A percentile compares a stretch with the other conserved stretches of the same genome.
Evolutionary conservation across 2,329 filamentous ascomycete genomes (phyloP).

Genomic region (Calonectria pteridis): DNA sequence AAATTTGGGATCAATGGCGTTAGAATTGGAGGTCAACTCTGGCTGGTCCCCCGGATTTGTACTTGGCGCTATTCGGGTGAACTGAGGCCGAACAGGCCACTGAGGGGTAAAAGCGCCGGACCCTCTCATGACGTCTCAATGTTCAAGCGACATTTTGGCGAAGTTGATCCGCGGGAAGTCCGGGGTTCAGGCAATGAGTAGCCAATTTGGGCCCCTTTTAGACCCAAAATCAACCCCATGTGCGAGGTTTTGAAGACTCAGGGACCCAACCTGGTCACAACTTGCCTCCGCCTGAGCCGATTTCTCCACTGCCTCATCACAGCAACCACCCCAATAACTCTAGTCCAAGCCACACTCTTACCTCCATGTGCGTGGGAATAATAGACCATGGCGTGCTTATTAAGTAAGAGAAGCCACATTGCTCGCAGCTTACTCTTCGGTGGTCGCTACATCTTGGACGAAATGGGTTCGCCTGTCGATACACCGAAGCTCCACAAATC

Average conservation of each 20-base stretch:
- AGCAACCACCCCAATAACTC: neutral
- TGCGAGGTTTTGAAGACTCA: neutral
- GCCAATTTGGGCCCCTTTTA: neutral
- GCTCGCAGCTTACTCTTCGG: no score
- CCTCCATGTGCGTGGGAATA: neutral
- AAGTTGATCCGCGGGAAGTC: conserved; percentile 17
- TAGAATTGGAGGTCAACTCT: neutral
- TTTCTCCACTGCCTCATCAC: neutral
- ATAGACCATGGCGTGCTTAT: no score
- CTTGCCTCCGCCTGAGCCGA: neutral
- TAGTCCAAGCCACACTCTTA: neutral
- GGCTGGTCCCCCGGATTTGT: neutral
- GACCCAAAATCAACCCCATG: neutral
- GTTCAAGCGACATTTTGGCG: conserved; percentile 18
- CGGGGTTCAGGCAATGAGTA: neutral
- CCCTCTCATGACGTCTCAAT: conserved; percentile 12
- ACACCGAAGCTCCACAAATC: neutral
- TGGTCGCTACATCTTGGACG: neutral
- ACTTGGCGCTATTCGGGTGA: conserved; percentile 12
- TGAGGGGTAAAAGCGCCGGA: conserved; percentile 15
- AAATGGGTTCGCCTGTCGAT: neutral
- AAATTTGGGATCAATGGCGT: neutral
- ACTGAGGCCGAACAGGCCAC: conserved; percentile 9
- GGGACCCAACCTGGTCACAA: neutral
- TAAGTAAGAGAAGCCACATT: neutral